Base-by-base conservation (phyloP, 495 filamentous ascomycete genomes). In the Viridothelium virens region DNA sequence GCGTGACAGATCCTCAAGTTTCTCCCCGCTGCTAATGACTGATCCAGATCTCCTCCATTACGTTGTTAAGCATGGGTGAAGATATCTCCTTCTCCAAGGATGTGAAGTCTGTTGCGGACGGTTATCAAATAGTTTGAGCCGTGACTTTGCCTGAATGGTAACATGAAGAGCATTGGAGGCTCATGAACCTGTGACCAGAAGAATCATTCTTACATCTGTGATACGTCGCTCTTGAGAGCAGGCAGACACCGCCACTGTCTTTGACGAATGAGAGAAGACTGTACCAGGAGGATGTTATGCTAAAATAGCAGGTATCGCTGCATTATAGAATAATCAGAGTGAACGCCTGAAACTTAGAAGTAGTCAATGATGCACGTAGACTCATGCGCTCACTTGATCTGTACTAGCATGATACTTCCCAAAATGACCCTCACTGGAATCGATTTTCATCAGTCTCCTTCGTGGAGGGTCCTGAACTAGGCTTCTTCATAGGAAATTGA, bases 41-140 rank as follows among this genome's bases (percentile, higher is more conserved):
- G 48, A 14, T 56, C 41, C 67, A 91, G 89, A 86, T 97, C 61
- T 81, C 80, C 3, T 83, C 85, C 48, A 86, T 92, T 25, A 81
- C 84, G 6, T 78, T 97, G 66, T 70, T 93, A 59, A 91, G 92
- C 59, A 85, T 90, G 82, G 85, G 89, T 64, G 89, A 96, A 74
- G 86, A 88, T 65, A 85, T 96, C 53, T 83, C 86, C 2, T 97
- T 93, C 77, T 89, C 88, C 14, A 96, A 95, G 79, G 92, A 96
- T 53, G 79, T 96, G 68, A 93, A 87, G 77, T 92, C 88, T 41
- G 83, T 91, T 64, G 87, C 91, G 2, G 93, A 96, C 62, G 85
- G 83, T 39, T 96, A 89, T 78, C 67, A 87, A 64, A 91, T 97
- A 73, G 87, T 91, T 77, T 94, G 85, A 79, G 31, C 37, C 25